Evolutionary conservation across 768 basidiomycete genomes (phyloP).

Genomic region (Rubroboletus pulcherrimus): DNA sequence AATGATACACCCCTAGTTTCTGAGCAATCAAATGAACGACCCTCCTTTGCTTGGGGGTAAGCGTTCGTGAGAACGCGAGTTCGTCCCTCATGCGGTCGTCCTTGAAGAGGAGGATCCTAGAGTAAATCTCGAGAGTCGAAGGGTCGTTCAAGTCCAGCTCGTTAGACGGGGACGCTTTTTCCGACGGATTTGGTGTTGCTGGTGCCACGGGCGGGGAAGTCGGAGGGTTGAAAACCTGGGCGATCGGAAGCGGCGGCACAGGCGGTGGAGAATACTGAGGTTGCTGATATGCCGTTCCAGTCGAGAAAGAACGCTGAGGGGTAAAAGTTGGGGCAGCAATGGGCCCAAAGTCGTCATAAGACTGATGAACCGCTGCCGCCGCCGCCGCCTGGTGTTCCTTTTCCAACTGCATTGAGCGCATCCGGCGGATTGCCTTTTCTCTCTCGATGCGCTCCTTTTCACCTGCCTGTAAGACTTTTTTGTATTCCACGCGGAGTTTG

Average conservation of each 20-base stretch:
- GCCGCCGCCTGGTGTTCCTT: conserved; percentile 56
- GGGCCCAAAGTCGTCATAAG: conserved; percentile 75
- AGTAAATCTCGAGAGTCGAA: conserved; percentile 94
- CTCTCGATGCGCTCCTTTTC: conserved; percentile 99
- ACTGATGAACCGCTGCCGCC: conserved; percentile 30
- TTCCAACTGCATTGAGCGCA: conserved; percentile 96
- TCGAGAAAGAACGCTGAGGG: conserved; percentile 72
- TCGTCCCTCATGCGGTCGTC: conserved; percentile 97
- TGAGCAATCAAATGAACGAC: conserved; percentile 96
- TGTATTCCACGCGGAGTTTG: conserved; percentile 97
- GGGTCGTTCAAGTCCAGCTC: conserved; percentile 97
- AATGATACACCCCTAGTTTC: conserved; percentile 93
- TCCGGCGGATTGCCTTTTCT: conserved; percentile 96
- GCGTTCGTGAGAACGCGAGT: conserved; percentile 88
- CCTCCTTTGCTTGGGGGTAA: conserved; percentile 80
- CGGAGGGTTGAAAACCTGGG: conserved; percentile 40
- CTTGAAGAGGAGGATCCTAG: conserved; percentile 93
- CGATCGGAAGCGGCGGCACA: conserved; percentile 36
- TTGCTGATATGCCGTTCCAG: conserved; percentile 54
- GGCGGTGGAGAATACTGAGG: conserved; percentile 66
- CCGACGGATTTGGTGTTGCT: conserved; percentile 58
- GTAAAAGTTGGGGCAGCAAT: conserved; percentile 53
- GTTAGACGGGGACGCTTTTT: conserved; percentile 54
- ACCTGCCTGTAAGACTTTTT: conserved; percentile 98
- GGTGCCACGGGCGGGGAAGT: conserved; percentile 54